Base-by-base conservation (phyloP, 768 basidiomycete species). In the Neoboletus magnificus region DNA sequence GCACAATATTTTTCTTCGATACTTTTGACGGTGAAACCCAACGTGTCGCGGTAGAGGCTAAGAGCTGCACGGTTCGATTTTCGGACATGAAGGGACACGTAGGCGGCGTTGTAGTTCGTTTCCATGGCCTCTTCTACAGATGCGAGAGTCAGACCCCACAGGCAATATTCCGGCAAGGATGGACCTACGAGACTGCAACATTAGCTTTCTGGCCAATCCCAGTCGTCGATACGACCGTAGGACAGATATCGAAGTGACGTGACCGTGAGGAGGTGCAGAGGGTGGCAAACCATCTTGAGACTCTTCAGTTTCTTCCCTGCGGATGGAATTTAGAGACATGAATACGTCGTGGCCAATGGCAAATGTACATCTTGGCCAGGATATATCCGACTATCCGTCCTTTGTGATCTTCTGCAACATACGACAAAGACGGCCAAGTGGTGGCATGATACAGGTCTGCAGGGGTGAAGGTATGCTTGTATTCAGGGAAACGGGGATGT, bases 191-290 rank as follows among this genome's bases (percentile, higher is more conserved):
- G 92, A 91, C 36, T 92, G 86, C 20, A 92, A 64, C 95, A 98
- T 98, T 29, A 98, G 76, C 67, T 92, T 92, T 74, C 94, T 95
- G 16, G 95, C 95, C 3, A 98, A 71, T 9, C 96, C 95, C 7
- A 97, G 77, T n/a, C 95, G 82, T 42, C 95, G 79, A 66, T 97
- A 93, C 15, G 91, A 86, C 56, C 95, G 80, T 33, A 98, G 76
- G 3, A 98, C 95, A 0, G 93, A 96, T 66, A 98, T 98, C 5
- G 95, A 97, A 15, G 94, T 98, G 66, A 98, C 91, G 65, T 98
- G 95, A 0, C 95, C 95, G 60, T 94, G 89, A 0, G 83, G 77
- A 23, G 80, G 78, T 2, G 79, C 79, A 27, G 66, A 23, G n/a
- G 84, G 82, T 48, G 87, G 56, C 13, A 63, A 73, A 13, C 75